Percentiles rank a stretch among this genome's conserved stretches.
These are phyloP conservation scores for Fusarium fracticaudum DNA, from an alignment of 2,329 filamentous ascomycete species.

Conservation along the genomic window DNA sequence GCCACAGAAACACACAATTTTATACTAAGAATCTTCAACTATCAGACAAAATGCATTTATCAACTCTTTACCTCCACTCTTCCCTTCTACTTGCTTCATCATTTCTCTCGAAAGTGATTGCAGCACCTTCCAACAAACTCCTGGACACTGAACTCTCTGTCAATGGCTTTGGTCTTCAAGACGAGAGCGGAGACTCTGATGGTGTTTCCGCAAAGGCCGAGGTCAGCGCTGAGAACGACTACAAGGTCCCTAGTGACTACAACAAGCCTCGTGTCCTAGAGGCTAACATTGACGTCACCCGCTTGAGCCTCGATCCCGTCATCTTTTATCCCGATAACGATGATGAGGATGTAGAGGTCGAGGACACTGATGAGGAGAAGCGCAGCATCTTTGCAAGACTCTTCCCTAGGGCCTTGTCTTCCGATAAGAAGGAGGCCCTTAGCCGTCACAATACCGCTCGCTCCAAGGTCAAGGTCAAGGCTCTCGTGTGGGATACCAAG, in stretches of 20 bases:
- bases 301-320: not conserved
- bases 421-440: slow-evolving; percentile 27
- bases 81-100: slow-evolving; percentile 17
- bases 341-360: not conserved
- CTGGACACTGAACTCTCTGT: not conserved
- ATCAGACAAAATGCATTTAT: slow-evolving; percentile 20
- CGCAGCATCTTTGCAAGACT: not conserved
- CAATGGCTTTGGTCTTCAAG: not conserved
- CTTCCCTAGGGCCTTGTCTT: slow-evolving; percentile 13
- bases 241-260: not conserved
- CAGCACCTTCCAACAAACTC: not conserved
- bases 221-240: not conserved
- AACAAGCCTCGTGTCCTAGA: not conserved
- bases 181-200: not conserved
- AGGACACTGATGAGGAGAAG: not conserved
- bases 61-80: not conserved
- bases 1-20: not conserved
- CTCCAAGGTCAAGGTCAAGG: slow-evolving; percentile 20
- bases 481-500: slow-evolving; percentile 20
- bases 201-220: not conserved
- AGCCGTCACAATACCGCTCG: slow-evolving; percentile 33
- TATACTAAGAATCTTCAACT: not conserved
- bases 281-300: not conserved
- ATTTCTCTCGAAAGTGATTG: not conserved
- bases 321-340: not conserved